Percentiles rank a stretch among this genome's conserved stretches.
Evolutionary conservation across 2,329 filamentous ascomycete genomes (phyloP).

Genomic region (Trichoderma koningiopsis): DNA sequence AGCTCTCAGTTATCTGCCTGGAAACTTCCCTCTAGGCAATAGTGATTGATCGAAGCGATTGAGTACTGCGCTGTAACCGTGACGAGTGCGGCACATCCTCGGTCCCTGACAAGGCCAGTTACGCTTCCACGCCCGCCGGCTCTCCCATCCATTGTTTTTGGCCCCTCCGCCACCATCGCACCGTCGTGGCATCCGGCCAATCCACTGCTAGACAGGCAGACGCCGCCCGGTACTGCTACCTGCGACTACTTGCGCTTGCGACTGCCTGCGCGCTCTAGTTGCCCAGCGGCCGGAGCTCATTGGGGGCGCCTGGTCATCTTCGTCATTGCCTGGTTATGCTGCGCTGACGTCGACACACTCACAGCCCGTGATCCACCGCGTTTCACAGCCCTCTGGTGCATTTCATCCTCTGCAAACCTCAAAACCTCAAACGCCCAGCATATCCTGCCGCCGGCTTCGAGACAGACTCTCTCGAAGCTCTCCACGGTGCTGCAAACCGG

Average conservation of each 20-base stretch:
- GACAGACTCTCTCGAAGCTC: not conserved
- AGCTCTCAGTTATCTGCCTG: not conserved
- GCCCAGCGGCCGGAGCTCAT: conserved; percentile 12
- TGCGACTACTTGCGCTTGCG: not conserved
- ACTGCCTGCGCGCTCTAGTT: not conserved
- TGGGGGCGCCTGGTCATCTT: conserved; percentile 14
- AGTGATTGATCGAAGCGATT: not conserved
- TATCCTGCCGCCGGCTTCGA: conserved; percentile 33
- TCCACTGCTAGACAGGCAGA: not conserved
- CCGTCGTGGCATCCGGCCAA: not conserved
- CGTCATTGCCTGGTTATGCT: conserved; percentile 29
- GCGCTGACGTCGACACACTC: conserved; percentile 54
- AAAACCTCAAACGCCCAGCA: conserved; percentile 24
- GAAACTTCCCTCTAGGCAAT: not conserved
- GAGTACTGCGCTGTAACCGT: conserved; percentile 5
- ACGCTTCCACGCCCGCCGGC: conserved; percentile 9
- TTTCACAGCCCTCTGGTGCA: conserved; percentile 35
- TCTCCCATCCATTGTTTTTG: conserved; percentile 11
- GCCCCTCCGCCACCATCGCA: conserved; percentile 5
- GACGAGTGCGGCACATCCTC: conserved; percentile 32
- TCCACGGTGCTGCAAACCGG: conserved; percentile 11
- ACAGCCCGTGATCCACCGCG: conserved; percentile 37
- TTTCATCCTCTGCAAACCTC: conserved; percentile 28
- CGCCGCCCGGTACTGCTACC: not conserved
- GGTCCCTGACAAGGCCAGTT: conserved; percentile 24